Evolutionary conservation across 2,329 filamentous ascomycete species (phyloP).

Genomic region (Alternaria sp.): DNA sequence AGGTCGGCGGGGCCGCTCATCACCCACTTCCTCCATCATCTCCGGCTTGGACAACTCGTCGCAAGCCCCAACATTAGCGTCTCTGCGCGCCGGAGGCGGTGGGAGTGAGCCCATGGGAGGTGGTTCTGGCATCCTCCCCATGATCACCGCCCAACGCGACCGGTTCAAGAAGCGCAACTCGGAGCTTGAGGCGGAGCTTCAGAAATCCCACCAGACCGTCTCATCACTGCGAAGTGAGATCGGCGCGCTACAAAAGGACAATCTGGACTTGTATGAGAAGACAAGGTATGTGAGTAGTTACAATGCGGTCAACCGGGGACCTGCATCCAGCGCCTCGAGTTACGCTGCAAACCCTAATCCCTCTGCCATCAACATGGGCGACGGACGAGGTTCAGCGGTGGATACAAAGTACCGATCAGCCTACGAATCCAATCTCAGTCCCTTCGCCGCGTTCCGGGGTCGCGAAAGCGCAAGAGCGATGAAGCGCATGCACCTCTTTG

Average conservation of each 20-base stretch:
- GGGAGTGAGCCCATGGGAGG: slow-evolving; percentile 72
- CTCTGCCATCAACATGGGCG: slow-evolving; percentile 69
- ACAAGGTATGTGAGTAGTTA: slow-evolving; percentile 96
- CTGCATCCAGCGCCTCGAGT: slow-evolving; percentile 65
- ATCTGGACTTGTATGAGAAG: slow-evolving; percentile 95
- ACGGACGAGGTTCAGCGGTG: slow-evolving; percentile 20
- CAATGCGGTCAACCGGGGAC: slow-evolving; percentile 77
- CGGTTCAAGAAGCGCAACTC: slow-evolving; percentile 96
- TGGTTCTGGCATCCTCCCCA: slow-evolving; percentile 89
- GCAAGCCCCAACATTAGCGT: slow-evolving; percentile 59
- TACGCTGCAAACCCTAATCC: slow-evolving; percentile 76
- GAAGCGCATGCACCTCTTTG: slow-evolving; percentile 90
- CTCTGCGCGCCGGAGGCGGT: slow-evolving; percentile 62
- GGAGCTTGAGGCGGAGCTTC: slow-evolving; percentile 88
- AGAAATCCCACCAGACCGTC: slow-evolving; percentile 80
- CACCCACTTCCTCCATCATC: slow-evolving; percentile 97
- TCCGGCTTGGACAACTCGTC: slow-evolving; percentile 78
- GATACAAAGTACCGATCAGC: slow-evolving; percentile 85
- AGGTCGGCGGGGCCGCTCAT: slow-evolving; percentile 72
- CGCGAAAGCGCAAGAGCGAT: slow-evolving; percentile 90
- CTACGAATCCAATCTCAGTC: slow-evolving; percentile 94
- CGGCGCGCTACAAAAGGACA: slow-evolving; percentile 92
- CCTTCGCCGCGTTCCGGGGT: slow-evolving; percentile 95
- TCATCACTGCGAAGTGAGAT: slow-evolving; percentile 90
- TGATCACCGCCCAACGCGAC: slow-evolving; percentile 97